Evolutionary conservation across 169 alveolate species (phyloP), one percentile per base, ranked within the genome.

Genomic region (Toxoplasma gondii): DNA sequence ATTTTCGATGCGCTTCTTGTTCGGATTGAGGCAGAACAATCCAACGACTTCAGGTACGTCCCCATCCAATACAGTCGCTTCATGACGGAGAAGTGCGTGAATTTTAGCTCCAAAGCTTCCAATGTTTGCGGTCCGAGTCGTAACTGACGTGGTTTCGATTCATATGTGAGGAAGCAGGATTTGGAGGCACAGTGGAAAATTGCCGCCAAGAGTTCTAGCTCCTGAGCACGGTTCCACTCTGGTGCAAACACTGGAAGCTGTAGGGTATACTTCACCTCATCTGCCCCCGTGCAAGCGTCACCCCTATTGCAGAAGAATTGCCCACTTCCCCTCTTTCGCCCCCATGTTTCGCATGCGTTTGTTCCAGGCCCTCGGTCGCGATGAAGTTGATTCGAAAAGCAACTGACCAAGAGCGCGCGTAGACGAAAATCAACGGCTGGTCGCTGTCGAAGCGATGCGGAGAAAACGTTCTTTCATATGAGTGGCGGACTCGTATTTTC

Each of bases 21-120:
- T 2, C 90, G 90, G 53, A 43, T 82, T 45, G 86, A 78, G 86
- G 86, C 86, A 16, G 86, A 78, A 16, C 86, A 78, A 41, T 78
- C 86, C 2, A 78, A 78, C 22, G 86, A 78, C 19, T 78, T 78
- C 86, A 78, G 86, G 86, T 78, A 38, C 17, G 43, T 7, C 86
- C 39, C 43, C 1, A 27, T 12, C 43, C 82, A 34, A 9, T 34
- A 22, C 43, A 31, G 43, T 31, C 16, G 34, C 19, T 17, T 29
- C 34, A 9, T 69, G 82, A 34, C 17, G 17, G 82, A 69, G 16
- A 7, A 9, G 16, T 22, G 82, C 43, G 82, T 5, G 38, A 69
- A 34, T 31, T 69, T 69, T 22, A 31, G 34, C 19, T 34, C 39
- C 82, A 5, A 2, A 69, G 16, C 19, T 7, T 69, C 19, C 10